phyloP scores from a whole-genome alignment of 768 basidiomycete genomes.

The Phylloporus arenicola region DNA sequence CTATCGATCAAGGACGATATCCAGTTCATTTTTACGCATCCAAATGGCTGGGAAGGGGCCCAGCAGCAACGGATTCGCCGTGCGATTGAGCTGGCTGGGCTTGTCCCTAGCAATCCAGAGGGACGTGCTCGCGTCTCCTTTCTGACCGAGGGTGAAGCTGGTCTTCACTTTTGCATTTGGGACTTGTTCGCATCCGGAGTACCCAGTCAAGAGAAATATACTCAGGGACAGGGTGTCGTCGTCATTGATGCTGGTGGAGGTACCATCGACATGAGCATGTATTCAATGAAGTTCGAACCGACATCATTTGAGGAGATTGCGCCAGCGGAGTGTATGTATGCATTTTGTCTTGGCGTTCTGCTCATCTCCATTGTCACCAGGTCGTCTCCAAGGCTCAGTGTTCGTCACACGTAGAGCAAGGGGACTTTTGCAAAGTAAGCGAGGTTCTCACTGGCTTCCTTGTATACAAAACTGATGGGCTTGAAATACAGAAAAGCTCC shows the following conservation, averaged over 20 bases:
- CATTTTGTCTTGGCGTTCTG: not conserved
- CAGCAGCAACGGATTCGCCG: slow-evolving; percentile 50
- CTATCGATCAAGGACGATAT: slow-evolving; percentile 34
- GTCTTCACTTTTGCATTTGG: slow-evolving; percentile 49
- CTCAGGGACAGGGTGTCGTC: slow-evolving; percentile 31
- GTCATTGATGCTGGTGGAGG: too few species aligned
- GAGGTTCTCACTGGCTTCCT: not conserved
- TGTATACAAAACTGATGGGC: not conserved
- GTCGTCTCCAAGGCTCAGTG: slow-evolving; percentile 36
- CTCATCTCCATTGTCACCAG: slow-evolving; percentile 13
- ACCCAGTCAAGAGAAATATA: slow-evolving; percentile 2
- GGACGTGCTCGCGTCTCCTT: slow-evolving; percentile 43
- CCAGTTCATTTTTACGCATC: slow-evolving; percentile 51
- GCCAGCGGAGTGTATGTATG: slow-evolving; percentile 25
- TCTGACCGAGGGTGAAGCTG: slow-evolving; percentile 58
- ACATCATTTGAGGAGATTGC: slow-evolving; percentile 33
- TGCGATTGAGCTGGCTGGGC: slow-evolving; percentile 46
- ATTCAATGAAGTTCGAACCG: slow-evolving; percentile 32
- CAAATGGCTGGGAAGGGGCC: slow-evolving; percentile 57
- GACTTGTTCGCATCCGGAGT: slow-evolving; percentile 20
- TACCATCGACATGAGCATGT: slow-evolving; percentile 38
- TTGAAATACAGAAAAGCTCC: slow-evolving; percentile 19
- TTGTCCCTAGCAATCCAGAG: slow-evolving; percentile 36
- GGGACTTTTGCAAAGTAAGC: slow-evolving; percentile 29
- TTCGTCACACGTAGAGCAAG: slow-evolving; percentile 31